phyloP scores from a whole-genome alignment of 2,329 filamentous ascomycete species.

The Cercospora sesami region DNA sequence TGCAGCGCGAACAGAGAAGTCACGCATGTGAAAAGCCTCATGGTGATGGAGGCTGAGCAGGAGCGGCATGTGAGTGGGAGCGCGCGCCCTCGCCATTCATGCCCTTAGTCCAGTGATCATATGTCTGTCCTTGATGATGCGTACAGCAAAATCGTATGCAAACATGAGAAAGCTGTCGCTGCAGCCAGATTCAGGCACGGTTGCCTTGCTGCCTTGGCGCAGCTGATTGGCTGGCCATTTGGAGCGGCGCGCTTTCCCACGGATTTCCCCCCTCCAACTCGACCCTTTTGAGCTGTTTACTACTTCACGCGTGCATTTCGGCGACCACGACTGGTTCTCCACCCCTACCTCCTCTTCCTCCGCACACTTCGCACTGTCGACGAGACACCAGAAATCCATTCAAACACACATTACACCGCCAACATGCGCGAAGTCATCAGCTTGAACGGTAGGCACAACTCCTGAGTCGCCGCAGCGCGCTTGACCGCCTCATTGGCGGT shows the following conservation, averaged over 20 bases:
- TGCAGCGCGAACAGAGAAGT: slow-evolving; percentile 32
- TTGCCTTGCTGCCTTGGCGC: not conserved
- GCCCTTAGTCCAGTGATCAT: not conserved
- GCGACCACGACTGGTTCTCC: slow-evolving; percentile 5
- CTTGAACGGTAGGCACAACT: slow-evolving; percentile 78
- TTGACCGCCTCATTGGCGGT: slow-evolving; percentile 44
- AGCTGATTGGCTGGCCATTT: not conserved
- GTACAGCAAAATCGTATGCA: not conserved
- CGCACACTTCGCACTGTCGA: slow-evolving; percentile 17
- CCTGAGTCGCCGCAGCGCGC: slow-evolving; percentile 37
- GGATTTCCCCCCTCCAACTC: not conserved
- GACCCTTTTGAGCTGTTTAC: slow-evolving; percentile 9
- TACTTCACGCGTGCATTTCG: slow-evolving; percentile 8
- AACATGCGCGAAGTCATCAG: slow-evolving; percentile 99
- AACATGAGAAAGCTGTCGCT: not conserved
- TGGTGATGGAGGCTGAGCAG: slow-evolving; percentile 23
- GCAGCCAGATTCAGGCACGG: not conserved
- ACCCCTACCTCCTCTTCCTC: slow-evolving; percentile 18
- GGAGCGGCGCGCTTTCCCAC: slow-evolving; percentile 4
- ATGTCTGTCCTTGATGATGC: not conserved
- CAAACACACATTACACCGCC: slow-evolving; percentile 35
- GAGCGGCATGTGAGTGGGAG: not conserved
- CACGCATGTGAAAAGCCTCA: slow-evolving; percentile 29
- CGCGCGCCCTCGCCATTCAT: slow-evolving; percentile 12
- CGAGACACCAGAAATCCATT: slow-evolving; percentile 24